Conservation (phyloP, 768 basidiomycete species). For the Rhodotorula kratochvilovae region DNA sequence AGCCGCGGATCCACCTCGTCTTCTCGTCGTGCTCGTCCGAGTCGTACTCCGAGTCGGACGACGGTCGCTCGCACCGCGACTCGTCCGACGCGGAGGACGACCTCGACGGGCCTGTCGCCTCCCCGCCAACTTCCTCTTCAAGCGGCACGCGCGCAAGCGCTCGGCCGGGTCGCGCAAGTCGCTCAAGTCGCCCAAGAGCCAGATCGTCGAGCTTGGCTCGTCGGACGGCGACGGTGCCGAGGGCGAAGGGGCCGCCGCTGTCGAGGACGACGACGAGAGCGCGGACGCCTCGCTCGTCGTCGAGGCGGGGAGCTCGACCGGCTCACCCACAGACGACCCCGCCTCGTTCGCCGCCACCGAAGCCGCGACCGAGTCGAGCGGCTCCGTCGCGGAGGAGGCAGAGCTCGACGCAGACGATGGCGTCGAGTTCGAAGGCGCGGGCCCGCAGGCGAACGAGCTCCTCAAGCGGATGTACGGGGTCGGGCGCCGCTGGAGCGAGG, state of each 20-base stretch:
- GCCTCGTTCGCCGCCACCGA: background rate
- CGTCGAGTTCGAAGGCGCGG: constrained; percentile 34
- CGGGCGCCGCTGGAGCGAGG: constrained; percentile 3
- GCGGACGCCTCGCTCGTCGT: background rate
- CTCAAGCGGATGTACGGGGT: constrained; percentile 35
- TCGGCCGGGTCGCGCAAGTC: too few relatives aligned
- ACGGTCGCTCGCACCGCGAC: background rate
- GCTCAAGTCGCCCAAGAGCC: background rate
- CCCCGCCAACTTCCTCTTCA: constrained; percentile 31
- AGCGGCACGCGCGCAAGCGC: background rate
- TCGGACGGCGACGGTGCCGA: background rate
- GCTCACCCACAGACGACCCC: background rate
- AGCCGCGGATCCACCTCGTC: constrained; percentile 48
- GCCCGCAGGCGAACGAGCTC: constrained; percentile 23
- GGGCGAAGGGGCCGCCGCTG: background rate
- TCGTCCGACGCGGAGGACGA: constrained; percentile 7
- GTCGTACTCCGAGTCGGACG: constrained; percentile 15
- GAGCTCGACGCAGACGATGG: constrained; percentile 5
- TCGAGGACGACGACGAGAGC: background rate
- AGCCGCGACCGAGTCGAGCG: constrained; percentile 10
- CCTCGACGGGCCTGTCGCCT: background rate
- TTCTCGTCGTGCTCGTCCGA: constrained; percentile 37
- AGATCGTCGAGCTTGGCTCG: background rate
- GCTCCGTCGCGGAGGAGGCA: background rate
- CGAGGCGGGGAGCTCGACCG: background rate